Conservation (phyloP, 768 basidiomycete species). For the Leccinum disarticulatum region DNA sequence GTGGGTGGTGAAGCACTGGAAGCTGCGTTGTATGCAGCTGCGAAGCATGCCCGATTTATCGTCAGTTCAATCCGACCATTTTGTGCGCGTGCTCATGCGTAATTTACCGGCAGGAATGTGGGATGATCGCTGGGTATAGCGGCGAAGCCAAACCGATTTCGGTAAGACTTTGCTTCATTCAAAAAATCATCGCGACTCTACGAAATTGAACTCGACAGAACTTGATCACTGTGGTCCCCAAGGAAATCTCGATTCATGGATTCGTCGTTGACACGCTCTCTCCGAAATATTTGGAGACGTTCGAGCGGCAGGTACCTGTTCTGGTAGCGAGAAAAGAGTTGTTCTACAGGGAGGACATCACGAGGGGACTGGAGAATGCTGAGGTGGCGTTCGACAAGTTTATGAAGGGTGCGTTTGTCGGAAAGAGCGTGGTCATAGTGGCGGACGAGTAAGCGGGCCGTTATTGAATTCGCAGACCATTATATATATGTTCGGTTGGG, state of each 20-base stretch:
- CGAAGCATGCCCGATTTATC: conserved; percentile 48
- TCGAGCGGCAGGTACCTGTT: conserved; percentile 41
- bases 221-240: conserved; percentile 36
- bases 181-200: background rate
- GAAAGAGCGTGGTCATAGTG: conserved; percentile 11
- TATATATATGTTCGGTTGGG: background rate
- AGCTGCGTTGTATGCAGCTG: conserved; percentile 49
- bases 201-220: conserved; percentile 29
- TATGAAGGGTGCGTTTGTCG: conserved; percentile 9
- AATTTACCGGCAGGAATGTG: conserved; percentile 32
- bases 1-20: conserved; percentile 64
- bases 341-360: conserved; percentile 46
- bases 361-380: conserved; percentile 41
- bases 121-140: conserved; percentile 11
- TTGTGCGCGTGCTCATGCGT: background rate
- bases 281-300: conserved; percentile 40
- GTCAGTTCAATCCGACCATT: conserved; percentile 13
- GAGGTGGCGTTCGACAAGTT: conserved; percentile 12
- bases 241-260: conserved; percentile 45
- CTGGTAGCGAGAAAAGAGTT: conserved; percentile 46
- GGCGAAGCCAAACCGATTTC: background rate
- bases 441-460: background rate
- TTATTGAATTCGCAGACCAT: background rate
- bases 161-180: conserved; percentile 4
- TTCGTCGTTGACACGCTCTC: conserved; percentile 37